Evolutionary conservation across 306 rosid species (phyloP), one percentile per base, ranked within the genome.

Genomic region (Ceratonia siliqua): DNA sequence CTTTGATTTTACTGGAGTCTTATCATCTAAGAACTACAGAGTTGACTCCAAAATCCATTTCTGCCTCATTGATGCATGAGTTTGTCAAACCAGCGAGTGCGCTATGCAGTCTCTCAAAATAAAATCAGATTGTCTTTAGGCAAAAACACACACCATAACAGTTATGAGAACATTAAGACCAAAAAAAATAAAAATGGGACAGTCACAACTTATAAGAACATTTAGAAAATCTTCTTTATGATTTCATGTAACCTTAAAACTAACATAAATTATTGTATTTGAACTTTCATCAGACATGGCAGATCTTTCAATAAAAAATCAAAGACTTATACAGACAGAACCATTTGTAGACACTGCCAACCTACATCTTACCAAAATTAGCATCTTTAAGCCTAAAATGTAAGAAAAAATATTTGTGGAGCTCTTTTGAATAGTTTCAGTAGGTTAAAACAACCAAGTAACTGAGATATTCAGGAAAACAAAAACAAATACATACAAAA

Each of bases 1-100:
- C 66, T 63, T 49, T 42, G 38, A 49, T 10, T 35, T 14, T 71
- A 49, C 4, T 5, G 39, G 43, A 17, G 22, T 50, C 27, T 39
- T 58, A 41, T 52, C 45, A 49, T 39, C 49, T 41, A 38, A 62
- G 82, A 24, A 41, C 8, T 13, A 25, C 38, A 72, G 62, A 39
- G 13, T 62, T 32, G 13, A 59, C 45, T 46, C 35, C 49, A 68
- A 54, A 59, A 49, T n/a, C 15, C 25, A 70, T 59, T 59, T 49
- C 55, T 18, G 30, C 64, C 25, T 48, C 45, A 1, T 56, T 28
- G 13, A 54, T 10, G 61, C 61, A 24, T 21, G 61, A 22, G 33
- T 54, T 22, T 22, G 3, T 9, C n/a, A 21, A n/a, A n/a, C n/a
- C n/a, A n/a, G n/a, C n/a, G n/a, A n/a, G n/a, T n/a, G n/a, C n/a